Base-by-base conservation (phyloP, 768 basidiomycete genomes). In the Naganishia vishniacii region DNA sequence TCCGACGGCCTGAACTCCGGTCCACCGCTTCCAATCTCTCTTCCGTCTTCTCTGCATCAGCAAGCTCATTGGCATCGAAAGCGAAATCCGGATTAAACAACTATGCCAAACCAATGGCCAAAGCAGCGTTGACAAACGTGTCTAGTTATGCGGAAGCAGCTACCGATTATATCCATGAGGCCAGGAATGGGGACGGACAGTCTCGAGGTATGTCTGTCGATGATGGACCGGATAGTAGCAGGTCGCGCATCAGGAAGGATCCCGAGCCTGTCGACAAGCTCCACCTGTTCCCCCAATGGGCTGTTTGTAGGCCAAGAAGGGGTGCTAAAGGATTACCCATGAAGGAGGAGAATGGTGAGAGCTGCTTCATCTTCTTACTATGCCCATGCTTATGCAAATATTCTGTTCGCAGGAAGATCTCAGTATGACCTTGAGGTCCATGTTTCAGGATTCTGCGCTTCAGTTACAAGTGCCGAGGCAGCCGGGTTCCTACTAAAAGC, bases 231-330 rank as follows among this genome's bases (percentile, higher is more conserved):
- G 48, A 44, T 23, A 49, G 37, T 23, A 25, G 48, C 59, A 61
- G 42, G 18, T 25, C 28, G 9, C 23, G 25, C 18, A 31, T 20
- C 11, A 29, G 7, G 8, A 48, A 47, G 60, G 42, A 45, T 29
- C 59, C 37, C 11, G 62, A 67, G 28, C 61, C 59, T n/a, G 42
- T 47, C 18, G 65, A 67, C 2, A 44, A 25, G 44, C 28, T 67
- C 31, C 23, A 63, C 18, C n/a, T 67, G 8, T 59, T 67, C 37
- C 65, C 65, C 3, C 61, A 61, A n/a, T 67, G 65, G 65, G 48
- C 37, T 40, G 65, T 67, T 15, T 32, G 34, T 18, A 25, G 16
- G 8, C 53, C 63, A 0, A 45, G 65, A n/a, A 61, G 45, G 34
- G 31, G 37, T 20, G 44, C 31, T 34, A 23, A 34, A 28, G 61